Base-by-base conservation (phyloP, 148 eudicot genomes). In the Rhododendron molle region DNA sequence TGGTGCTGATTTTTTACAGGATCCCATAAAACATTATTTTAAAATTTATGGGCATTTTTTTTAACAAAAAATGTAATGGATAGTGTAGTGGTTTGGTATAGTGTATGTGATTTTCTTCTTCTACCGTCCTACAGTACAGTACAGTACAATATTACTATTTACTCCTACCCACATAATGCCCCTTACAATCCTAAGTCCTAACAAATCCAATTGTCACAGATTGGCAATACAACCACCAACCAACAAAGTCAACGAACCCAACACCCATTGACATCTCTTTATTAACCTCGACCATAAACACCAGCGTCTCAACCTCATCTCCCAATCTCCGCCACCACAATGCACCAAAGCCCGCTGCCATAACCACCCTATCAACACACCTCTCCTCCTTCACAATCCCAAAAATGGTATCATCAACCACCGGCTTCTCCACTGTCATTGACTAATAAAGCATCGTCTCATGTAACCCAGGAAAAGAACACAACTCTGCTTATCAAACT, bases 181-280 rank as follows among this genome's bases (percentile, higher is more conserved):
- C 80, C 88, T 96, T 1, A 93, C 84, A 44, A 44, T 44, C 47
- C 47, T 38, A 38, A 74, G 93, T 84, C 90, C 92, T 90, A 60
- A 92, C 90, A 83, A 94, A 62, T 23, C 99, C 99, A 88, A 94
- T 90, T 10, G 89, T 88, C 74, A 91, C 94, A 28, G 90, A 89
- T 86, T 94, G 52, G 80, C 93, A 94, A 91, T 91, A 96, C 93
- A 96, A 87, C 96, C 94, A 93, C 91, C 94, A 92, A n/a, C 97
- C 94, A 21, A 92, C 76, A 83, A 90, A 93, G 85, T 96, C 98
- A 80, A 88, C 93, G 71, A 94, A 67, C 30, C 90, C 94, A 87
- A 92, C 86, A 14, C 90, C 87, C 86, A 82, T 81, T 82, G 78
- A 80, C 88, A 89, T 76, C 85, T 91, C 91, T 83, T 89, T 92